A percentile compares a stretch with the other conserved stretches of the same genome.
These are phyloP conservation scores for Dipodascus geniculatus DNA, from an alignment of 805 yeast species.

Conservation along the genomic window DNA sequence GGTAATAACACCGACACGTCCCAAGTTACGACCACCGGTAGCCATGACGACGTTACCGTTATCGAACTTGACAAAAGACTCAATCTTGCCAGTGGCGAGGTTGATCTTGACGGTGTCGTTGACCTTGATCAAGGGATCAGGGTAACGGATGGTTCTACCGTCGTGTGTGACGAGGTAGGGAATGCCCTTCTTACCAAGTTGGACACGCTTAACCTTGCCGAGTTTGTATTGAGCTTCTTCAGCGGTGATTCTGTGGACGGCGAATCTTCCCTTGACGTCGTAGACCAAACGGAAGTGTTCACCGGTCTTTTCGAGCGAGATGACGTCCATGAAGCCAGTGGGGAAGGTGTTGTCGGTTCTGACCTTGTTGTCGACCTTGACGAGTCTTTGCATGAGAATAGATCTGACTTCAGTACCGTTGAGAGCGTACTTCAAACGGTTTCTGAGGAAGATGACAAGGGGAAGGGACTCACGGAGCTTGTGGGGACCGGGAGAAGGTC, in stretches of 20 bases:
- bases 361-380: conserved; percentile 97
- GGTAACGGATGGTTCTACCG: conserved; percentile 99
- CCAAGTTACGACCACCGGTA: conserved; percentile 98
- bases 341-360: conserved; percentile 99
- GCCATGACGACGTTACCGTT: conserved; percentile 86
- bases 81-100: conserved; percentile 89
- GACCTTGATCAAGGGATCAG: conserved; percentile 93
- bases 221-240: conserved; percentile 98
- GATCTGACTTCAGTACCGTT: conserved; percentile 99
- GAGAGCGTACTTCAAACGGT: conserved; percentile 97
- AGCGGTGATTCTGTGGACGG: conserved; percentile 98
- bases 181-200: conserved; percentile 95
- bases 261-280: conserved; percentile 98
- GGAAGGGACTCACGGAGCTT: conserved; percentile 97
- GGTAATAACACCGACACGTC: conserved; percentile 90
- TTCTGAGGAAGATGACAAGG: conserved; percentile 91
- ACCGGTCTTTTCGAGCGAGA: conserved; percentile 93
- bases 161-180: conserved; percentile 99
- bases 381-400: conserved; percentile 95
- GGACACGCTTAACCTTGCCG: conserved; percentile 96
- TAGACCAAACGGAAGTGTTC: conserved; percentile 98
- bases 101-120: conserved; percentile 98
- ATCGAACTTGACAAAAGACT: conserved; percentile 82
- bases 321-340: conserved; percentile 99
- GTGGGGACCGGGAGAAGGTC: conserved; percentile 99